phyloP scores from a whole-genome alignment of 257 asterid species.

The Mitragyna speciosa region DNA sequence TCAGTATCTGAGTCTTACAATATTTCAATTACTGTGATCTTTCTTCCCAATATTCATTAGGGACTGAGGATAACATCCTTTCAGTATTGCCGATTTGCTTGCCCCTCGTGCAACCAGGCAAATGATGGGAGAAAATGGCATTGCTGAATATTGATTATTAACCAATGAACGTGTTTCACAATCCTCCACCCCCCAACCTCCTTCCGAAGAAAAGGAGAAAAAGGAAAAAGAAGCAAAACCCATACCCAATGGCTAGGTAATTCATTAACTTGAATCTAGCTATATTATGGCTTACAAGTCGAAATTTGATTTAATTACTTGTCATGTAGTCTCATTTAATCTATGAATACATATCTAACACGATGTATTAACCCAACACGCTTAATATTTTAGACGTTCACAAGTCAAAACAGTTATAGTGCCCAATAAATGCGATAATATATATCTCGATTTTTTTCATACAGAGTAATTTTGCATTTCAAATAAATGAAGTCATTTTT shows the following conservation, averaged over 20 bases:
- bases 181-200: neutral
- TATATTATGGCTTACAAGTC: neutral
- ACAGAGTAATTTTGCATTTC: neutral
- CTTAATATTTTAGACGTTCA: neutral
- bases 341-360: neutral
- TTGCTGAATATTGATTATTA: neutral
- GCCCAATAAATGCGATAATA: neutral
- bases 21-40: conserved; percentile 4
- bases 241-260: neutral
- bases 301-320: neutral
- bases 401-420: neutral
- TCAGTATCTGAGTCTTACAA: neutral
- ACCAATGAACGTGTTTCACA: neutral
- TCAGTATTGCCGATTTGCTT: neutral
- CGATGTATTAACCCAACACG: neutral
- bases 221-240: neutral
- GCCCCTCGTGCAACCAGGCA: conserved; percentile 10
- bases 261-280: neutral
- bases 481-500: neutral
- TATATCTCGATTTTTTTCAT: neutral
- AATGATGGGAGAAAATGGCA: neutral
- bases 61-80: neutral
- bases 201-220: too few species aligned
- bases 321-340: neutral
- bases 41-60: neutral